Base-by-base conservation (phyloP, 352 stramenopile species). In the Phytophthora ramorum region DNA sequence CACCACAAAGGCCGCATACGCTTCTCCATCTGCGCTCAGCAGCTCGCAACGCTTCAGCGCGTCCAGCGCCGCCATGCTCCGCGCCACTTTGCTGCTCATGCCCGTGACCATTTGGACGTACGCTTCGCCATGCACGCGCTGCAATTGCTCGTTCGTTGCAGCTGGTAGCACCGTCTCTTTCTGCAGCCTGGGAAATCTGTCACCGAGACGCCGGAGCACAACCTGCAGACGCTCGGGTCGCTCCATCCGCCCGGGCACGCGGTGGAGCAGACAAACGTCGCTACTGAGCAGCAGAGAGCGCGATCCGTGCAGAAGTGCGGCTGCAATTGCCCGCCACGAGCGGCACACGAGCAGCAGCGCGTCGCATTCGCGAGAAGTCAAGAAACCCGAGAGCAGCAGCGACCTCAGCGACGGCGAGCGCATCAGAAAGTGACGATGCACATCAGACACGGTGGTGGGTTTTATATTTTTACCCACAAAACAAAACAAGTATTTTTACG, bases 1-100 rank as follows among this genome's bases (percentile, higher is more conserved):
- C 16, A 58, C 35, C 12, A 37, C 51, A 40, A 58, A 54, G 12
- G 32, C 30, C n/a, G 32, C 34, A 44, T 47, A 55, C 13, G 34
- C 43, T 4, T 66, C 46, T 63, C 34, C 32, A 19, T 70, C 30
- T 40, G 56, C 7, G 13, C 43, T 37, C 28, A 19, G 16, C 45
- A 60, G 20, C 1, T 61, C 37, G 32, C 56, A 62, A 28, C 52
- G 37, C 24, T 49, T 63, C 14, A 63, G 51, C 7, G 58, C 62
- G 46, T 91, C 80, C 30, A 90, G 55, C 24, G 80, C 79, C 8
- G 41, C 58, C 83, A 91, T 90, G 32, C 79, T 89, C 19, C 73
- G 71, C 58, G 75, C 75, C 63, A 93, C 85, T 71, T 91, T 91
- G 22, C 43, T 60, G 50, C 73, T 77, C 54, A 87, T 75, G 1